phyloP scores from a whole-genome alignment of 306 rosid species.

The Neltuma alba region DNA sequence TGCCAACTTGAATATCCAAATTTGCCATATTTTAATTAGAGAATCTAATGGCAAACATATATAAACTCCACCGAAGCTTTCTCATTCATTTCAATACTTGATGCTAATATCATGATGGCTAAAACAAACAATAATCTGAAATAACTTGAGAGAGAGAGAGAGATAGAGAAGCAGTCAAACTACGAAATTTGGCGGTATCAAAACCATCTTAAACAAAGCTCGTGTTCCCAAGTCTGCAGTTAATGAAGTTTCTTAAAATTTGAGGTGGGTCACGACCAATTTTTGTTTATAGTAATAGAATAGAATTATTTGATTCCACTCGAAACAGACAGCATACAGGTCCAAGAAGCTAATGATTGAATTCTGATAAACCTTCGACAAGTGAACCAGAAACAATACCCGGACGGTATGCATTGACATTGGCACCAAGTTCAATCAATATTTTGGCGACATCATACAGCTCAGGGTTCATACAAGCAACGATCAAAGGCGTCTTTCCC shows the following conservation, averaged over 20 bases:
- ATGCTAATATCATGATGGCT: conserved; percentile 1
- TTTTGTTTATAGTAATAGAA: conserved; percentile 12
- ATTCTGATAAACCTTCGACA: conserved; percentile 2
- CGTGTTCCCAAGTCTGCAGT: conserved; percentile 8
- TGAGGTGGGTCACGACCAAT: not conserved
- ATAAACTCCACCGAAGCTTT: not conserved
- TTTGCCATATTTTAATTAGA: not conserved
- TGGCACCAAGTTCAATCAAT: conserved; percentile 92
- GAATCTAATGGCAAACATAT: not conserved
- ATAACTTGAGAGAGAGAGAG: conserved; percentile 15
- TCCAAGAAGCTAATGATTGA: not conserved
- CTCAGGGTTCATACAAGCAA: conserved; percentile 82
- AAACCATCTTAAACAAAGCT: conserved; percentile 26
- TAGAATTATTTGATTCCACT: conserved; percentile 14
- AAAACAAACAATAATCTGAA: not conserved
- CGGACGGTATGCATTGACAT: conserved; percentile 85
- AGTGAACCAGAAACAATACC: conserved; percentile 47
- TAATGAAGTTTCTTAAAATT: not conserved
- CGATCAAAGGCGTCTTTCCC: conserved; percentile 81
- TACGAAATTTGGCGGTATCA: conserved; percentile 11
- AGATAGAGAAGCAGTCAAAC: conserved; percentile 33
- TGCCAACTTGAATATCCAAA: not conserved
- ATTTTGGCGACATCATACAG: conserved; percentile 65
- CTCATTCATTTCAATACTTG: not conserved
- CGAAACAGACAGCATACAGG: not conserved